phyloP scores from a whole-genome alignment of 495 filamentous ascomycete genomes.

The Neurospora sp. region DNA sequence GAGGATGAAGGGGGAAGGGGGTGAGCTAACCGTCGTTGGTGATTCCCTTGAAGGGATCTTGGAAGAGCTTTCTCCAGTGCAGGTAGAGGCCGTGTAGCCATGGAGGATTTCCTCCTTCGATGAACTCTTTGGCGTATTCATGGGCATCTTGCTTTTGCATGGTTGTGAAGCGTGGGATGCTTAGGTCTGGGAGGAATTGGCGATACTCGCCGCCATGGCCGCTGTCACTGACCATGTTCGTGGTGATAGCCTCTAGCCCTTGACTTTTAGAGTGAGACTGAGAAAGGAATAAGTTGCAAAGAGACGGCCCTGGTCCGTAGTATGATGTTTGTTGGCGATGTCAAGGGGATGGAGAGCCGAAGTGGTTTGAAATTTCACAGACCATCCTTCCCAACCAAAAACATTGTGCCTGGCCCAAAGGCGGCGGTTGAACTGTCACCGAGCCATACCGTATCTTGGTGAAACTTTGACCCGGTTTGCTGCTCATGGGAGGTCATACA shows the following conservation, averaged over 20 bases:
- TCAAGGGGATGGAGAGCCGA: neutral
- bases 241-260: neutral
- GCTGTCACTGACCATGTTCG: neutral
- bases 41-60: constrained; percentile 63
- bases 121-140: constrained; percentile 53
- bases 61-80: constrained; percentile 54
- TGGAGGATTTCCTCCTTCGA: constrained; percentile 47
- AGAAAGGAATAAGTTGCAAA: neutral
- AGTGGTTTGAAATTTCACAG: neutral
- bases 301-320: neutral
- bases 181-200: constrained; percentile 50
- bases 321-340: neutral
- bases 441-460: neutral
- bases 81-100: constrained; percentile 59
- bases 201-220: constrained; percentile 13
- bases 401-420: neutral
- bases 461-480: neutral
- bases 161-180: constrained; percentile 47
- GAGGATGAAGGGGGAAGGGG: neutral
- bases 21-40: constrained; percentile 50
- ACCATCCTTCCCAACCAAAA: neutral
- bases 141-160: constrained; percentile 54
- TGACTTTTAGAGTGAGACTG: neutral
- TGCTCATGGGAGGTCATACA: neutral
- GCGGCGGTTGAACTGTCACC: neutral